These are phyloP conservation scores for Colletotrichum paranaense DNA, from an alignment of 2,329 filamentous ascomycete genomes.

Conservation along the genomic window DNA sequence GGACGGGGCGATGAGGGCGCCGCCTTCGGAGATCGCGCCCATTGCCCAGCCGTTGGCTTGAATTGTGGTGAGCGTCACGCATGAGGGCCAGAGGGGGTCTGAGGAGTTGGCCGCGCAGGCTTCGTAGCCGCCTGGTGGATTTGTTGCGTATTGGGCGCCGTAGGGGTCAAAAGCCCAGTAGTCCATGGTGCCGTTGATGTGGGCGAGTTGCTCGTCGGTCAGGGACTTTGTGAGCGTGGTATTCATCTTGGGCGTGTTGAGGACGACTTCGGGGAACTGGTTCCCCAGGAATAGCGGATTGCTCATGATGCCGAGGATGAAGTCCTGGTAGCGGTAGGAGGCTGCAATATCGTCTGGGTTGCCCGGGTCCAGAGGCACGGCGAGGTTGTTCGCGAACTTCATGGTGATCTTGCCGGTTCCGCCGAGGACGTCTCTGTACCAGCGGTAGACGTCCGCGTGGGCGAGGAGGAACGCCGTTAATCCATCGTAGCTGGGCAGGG, in stretches of 20 bases:
- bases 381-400: constrained; percentile 62
- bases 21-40: constrained; percentile 65
- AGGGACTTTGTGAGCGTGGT: constrained; percentile 55
- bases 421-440: constrained; percentile 64
- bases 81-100: constrained; percentile 59
- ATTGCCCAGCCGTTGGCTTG: constrained; percentile 67
- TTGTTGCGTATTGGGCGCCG: constrained; percentile 59
- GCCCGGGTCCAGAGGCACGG: constrained; percentile 53
- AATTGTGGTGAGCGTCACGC: constrained; percentile 58
- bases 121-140: constrained; percentile 56
- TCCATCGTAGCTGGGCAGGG: constrained; percentile 40
- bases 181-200: constrained; percentile 63
- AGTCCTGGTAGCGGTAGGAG: constrained; percentile 57
- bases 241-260: constrained; percentile 54
- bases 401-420: constrained; percentile 58
- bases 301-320: constrained; percentile 61
- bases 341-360: constrained; percentile 54
- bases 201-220: constrained; percentile 56
- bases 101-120: constrained; percentile 57
- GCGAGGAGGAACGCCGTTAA: constrained; percentile 57
- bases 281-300: constrained; percentile 63
- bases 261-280: constrained; percentile 58
- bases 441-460: constrained; percentile 59
- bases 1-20: constrained; percentile 68
- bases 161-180: constrained; percentile 70